Conservation (phyloP, 495 filamentous ascomycete genomes). For the Penicillium odoratum region DNA sequence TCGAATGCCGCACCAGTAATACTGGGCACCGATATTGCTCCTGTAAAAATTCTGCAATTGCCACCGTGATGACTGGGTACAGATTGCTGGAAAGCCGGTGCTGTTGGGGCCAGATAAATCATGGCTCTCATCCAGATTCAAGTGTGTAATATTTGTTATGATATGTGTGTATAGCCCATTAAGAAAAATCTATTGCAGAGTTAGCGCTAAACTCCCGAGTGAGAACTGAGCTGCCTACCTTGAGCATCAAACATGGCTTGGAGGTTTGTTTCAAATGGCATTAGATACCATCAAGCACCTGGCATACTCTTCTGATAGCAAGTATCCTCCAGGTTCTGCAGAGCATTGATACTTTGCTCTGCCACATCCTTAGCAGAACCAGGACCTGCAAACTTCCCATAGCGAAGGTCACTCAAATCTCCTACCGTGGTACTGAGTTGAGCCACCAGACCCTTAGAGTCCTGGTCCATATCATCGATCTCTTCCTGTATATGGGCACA, state of each 20-base stretch:
- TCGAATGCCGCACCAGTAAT: neutral
- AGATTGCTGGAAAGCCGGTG: neutral
- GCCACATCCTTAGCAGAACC: constrained; percentile 59
- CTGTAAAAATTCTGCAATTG: neutral
- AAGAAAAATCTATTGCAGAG: neutral
- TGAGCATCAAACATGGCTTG: neutral
- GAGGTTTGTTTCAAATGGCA: neutral
- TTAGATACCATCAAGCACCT: neutral
- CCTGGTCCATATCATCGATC: constrained; percentile 59
- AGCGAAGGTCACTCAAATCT: constrained; percentile 78
- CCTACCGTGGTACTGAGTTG: constrained; percentile 64
- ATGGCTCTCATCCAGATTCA: neutral
- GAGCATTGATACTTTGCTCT: constrained; percentile 52
- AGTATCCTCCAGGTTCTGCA: constrained; percentile 60
- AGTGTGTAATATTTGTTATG: neutral
- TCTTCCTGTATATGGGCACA: constrained; percentile 65
- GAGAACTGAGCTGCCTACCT: neutral
- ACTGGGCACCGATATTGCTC: neutral
- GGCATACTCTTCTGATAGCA: constrained; percentile 46
- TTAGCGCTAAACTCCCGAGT: neutral
- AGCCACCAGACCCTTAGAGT: constrained; percentile 59
- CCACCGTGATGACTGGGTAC: neutral
- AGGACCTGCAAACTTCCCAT: constrained; percentile 68
- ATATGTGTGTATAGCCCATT: neutral
- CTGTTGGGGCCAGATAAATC: neutral